These are phyloP conservation scores for Amauroascus niger DNA, from an alignment of 2,329 filamentous ascomycete species.

Conservation along the genomic window DNA sequence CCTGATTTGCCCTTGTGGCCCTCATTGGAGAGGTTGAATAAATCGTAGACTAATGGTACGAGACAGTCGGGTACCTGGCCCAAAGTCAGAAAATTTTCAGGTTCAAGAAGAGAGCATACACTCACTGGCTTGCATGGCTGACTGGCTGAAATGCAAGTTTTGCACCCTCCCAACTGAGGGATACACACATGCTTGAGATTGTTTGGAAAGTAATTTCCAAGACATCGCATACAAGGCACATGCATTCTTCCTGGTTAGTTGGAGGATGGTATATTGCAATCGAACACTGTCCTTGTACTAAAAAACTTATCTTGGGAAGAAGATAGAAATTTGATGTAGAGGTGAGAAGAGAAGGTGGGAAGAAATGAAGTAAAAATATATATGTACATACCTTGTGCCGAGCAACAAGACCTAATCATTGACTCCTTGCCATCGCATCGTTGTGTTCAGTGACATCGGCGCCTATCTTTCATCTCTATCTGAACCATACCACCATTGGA, in stretches of 20 bases:
- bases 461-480: too few relatives aligned
- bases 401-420: too few relatives aligned
- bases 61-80: not conserved
- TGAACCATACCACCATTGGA: too few relatives aligned
- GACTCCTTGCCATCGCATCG: too few relatives aligned
- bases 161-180: not conserved
- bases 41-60: not conserved
- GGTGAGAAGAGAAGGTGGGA: not conserved
- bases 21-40: not conserved
- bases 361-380: too few relatives aligned
- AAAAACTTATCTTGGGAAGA: not conserved
- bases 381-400: too few relatives aligned
- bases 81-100: not conserved
- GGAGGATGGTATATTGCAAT: not conserved
- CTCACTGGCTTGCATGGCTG: not conserved
- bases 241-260: conserved; percentile 3
- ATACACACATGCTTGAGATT: not conserved
- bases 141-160: not conserved
- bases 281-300: too few relatives aligned
- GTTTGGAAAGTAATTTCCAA: not conserved
- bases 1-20: not conserved
- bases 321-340: too few relatives aligned
- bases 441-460: too few relatives aligned
- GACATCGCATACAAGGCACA: not conserved
- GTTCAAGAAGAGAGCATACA: not conserved